These are phyloP conservation scores for Monosporascus cannonballus DNA, from an alignment of 2,329 filamentous ascomycete species.

Conservation along the genomic window DNA sequence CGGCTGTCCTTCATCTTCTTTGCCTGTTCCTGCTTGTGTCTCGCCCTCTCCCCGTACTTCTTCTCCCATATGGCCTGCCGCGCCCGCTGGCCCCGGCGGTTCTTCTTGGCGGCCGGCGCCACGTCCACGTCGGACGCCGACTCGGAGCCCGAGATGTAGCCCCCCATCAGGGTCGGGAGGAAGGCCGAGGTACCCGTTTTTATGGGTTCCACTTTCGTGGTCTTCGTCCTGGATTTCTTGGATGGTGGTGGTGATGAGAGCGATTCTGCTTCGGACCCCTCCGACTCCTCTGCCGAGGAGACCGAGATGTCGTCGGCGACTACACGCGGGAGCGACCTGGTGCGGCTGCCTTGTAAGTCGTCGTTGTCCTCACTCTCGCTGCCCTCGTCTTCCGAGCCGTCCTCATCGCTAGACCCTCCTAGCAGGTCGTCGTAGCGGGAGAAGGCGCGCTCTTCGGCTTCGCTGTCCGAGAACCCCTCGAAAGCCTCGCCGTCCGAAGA, in stretches of 20 bases:
- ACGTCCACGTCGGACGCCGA: constrained; percentile 62
- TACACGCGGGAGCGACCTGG: constrained; percentile 14
- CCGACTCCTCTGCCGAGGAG: constrained; percentile 21
- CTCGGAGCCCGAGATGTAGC: constrained; percentile 73
- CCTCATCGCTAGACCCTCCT: constrained; percentile 35
- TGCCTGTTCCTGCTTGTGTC: constrained; percentile 44
- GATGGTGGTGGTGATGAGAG: constrained; percentile 15
- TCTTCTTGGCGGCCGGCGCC: constrained; percentile 56
- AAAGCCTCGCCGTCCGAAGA: constrained; percentile 13
- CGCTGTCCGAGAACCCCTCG: constrained; percentile 21
- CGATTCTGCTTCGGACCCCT: constrained; percentile 21
- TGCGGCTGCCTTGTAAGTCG: constrained; percentile 17
- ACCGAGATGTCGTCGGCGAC: constrained; percentile 18
- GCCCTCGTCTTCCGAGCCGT: constrained; percentile 27
- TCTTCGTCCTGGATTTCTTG: constrained; percentile 26
- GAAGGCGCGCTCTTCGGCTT: constrained; percentile 30
- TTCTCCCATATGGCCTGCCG: constrained; percentile 74
- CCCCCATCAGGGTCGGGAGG: constrained; percentile 70
- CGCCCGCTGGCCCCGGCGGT: constrained; percentile 70
- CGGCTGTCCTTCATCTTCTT: constrained; percentile 31
- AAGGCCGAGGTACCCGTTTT: constrained; percentile 49
- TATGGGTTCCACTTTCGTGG: constrained; percentile 11
- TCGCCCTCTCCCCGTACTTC: constrained; percentile 68
- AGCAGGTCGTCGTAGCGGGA: constrained; percentile 41
- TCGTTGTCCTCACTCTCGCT: constrained; percentile 24